Percentiles rank a stretch among this genome's conserved stretches.
phyloP scores from a whole-genome alignment of 2,329 filamentous ascomycete genomes.

The Cadophora sp. region DNA sequence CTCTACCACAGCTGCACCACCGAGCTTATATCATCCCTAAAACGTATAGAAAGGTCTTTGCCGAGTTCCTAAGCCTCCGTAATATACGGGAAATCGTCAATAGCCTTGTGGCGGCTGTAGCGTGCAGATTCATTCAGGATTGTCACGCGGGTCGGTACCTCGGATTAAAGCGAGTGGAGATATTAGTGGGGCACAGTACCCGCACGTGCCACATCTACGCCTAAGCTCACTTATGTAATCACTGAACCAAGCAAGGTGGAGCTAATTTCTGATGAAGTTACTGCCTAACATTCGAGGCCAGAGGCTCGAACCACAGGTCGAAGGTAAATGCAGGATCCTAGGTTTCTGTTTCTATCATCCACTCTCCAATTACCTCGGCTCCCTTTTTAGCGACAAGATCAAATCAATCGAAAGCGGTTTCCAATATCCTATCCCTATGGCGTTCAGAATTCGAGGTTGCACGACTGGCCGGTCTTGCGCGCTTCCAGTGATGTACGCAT shows the following conservation, averaged over 20 bases:
- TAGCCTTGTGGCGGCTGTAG: background rate
- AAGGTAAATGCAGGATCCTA: too few species aligned
- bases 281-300: too few species aligned
- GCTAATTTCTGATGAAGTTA: background rate
- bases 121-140: slow-evolving; percentile 4
- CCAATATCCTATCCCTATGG: slow-evolving; percentile 18
- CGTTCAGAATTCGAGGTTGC: slow-evolving; percentile 27
- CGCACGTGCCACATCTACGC: too few species aligned
- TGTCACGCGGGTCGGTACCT: too few species aligned
- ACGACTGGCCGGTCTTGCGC: slow-evolving; percentile 30
- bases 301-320: too few species aligned
- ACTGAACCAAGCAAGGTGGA: too few species aligned
- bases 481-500: slow-evolving; percentile 33
- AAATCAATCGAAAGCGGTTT: slow-evolving; percentile 9
- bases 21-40: background rate
- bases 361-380: slow-evolving; percentile 11
- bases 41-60: background rate
- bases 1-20: background rate
- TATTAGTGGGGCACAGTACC: too few species aligned
- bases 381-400: background rate
- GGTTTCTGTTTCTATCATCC: too few species aligned
- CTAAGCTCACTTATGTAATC: too few species aligned
- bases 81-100: background rate
- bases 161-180: too few species aligned
- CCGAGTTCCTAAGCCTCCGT: background rate